Evolutionary conservation across 345 rosid genomes (phyloP).

Genomic region (Gossypium longicalyx): DNA sequence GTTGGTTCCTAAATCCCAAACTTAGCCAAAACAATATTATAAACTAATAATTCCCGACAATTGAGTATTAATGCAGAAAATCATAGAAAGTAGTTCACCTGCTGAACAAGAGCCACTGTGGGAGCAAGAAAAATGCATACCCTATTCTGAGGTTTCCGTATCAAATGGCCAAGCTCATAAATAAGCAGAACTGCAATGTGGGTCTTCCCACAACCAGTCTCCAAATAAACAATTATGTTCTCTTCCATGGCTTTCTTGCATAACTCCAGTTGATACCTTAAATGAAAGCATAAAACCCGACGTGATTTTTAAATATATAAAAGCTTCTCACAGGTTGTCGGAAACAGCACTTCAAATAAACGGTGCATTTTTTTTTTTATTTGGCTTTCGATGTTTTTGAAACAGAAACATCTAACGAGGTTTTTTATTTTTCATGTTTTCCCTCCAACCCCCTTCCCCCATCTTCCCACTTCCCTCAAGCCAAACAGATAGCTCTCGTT

Average conservation of each 20-base stretch:
- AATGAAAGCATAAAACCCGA: slow-evolving; percentile 15
- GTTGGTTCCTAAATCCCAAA: background rate
- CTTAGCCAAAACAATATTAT: background rate
- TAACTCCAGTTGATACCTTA: slow-evolving; percentile 84
- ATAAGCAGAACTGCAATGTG: slow-evolving; percentile 91
- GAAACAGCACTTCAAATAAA: background rate
- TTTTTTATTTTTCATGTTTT: background rate
- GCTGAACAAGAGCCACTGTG: slow-evolving; percentile 78
- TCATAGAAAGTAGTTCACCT: slow-evolving; percentile 40
- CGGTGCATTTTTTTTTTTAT: background rate
- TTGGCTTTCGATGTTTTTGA: background rate
- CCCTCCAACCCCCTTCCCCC: background rate
- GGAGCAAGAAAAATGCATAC: slow-evolving; percentile 90
- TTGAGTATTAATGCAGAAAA: background rate
- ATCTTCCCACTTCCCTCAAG: background rate
- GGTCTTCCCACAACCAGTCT: slow-evolving; percentile 94
- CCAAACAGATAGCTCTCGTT: background rate
- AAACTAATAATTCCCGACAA: background rate
- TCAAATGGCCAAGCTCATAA: slow-evolving; percentile 59
- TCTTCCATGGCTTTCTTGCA: slow-evolving; percentile 78
- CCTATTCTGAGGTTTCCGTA: slow-evolving; percentile 56
- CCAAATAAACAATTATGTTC: slow-evolving; percentile 75
- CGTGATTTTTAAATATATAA: background rate
- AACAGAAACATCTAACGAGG: background rate
- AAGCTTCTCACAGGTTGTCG: background rate